Evolutionary conservation across 2,329 filamentous ascomycete species (phyloP), one percentile per base, ranked within the genome.

Genomic region (Sarocladium strictum): DNA sequence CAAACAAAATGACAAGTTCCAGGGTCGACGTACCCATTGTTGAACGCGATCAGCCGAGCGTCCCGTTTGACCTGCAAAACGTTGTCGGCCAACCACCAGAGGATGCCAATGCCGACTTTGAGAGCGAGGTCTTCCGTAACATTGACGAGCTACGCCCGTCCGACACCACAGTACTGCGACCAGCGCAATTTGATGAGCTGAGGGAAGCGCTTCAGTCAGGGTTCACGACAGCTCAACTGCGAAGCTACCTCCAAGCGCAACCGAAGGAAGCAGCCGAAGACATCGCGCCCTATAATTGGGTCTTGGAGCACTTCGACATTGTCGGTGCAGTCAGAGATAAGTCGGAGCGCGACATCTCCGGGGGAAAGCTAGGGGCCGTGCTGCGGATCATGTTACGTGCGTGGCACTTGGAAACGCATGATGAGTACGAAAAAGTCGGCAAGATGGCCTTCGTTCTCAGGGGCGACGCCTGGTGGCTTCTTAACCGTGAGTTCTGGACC

Each of bases 371-470:
- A 37, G 67, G 59, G 26, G 61, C 75, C 11, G 74, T 67, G 1
- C 57, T 75, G 15, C 66, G 65, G 54, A 65, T 84, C 53, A 67
- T 83, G 68, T 69, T 70, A 12, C 64, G 72, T 23, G 73, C 71
- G 56, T 84, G 80, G 80, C 70, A 68, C 2, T 58, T 83, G n/a
- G 69, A 73, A 9, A 71, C 76, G 2, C 67, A 71, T 54, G 76
- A 80, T 58, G 62, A 77, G 15, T 61, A 72, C 14, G 68, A 73
- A 19, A 68, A 67, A 5, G 62, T 72, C 3, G 80, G 79, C 5
- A 65, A 67, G 29, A 62, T 71, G 1, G 65, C 64, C 2, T 56
- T 81, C 6, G 67, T 60, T 56, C 58, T 81, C 19, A 61, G 64
- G 12, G 68, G 69, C 12, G 54, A 65, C 1, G 69, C 75, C 53